These are phyloP conservation scores for Alternaria novae-zelandiae DNA, from an alignment of 2,329 filamentous ascomycete genomes.

Conservation along the genomic window DNA sequence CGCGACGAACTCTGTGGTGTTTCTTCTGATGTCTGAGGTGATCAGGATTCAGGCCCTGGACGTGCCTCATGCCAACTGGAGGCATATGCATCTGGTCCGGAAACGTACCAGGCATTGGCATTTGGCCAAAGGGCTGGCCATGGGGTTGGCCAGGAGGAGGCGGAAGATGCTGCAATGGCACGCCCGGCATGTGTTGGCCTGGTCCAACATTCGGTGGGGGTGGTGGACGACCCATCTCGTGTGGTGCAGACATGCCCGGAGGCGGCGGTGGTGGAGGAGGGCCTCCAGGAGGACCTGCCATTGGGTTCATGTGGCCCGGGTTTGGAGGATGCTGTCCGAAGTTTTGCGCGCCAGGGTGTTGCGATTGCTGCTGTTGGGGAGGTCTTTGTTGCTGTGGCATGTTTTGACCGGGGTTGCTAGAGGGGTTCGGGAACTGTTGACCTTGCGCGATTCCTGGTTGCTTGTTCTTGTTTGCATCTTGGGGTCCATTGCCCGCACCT, in stretches of 20 bases:
- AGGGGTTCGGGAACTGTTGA: slow-evolving; percentile 8
- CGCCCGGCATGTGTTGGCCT: slow-evolving; percentile 6
- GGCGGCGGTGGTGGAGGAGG: slow-evolving; percentile 14
- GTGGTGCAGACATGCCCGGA: not conserved
- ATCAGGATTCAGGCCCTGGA: slow-evolving; percentile 10
- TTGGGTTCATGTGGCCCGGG: slow-evolving; percentile 1
- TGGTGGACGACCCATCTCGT: not conserved
- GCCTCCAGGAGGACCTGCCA: not conserved
- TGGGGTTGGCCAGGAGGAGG: not conserved
- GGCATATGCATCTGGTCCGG: slow-evolving; percentile 12
- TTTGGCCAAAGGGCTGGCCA: not conserved
- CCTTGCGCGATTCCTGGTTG: slow-evolving; percentile 5
- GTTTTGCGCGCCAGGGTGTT: not conserved
- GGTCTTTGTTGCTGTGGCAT: slow-evolving; percentile 14
- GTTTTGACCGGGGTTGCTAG: slow-evolving; percentile 2
- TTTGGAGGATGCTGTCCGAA: slow-evolving; percentile 1
- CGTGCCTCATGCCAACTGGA: slow-evolving; percentile 10
- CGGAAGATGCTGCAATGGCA: slow-evolving; percentile 14
- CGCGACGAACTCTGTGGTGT: slow-evolving; percentile 14
- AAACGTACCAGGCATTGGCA: slow-evolving; percentile 25
- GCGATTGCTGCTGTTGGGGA: slow-evolving; percentile 2
- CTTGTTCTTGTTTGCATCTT: slow-evolving; percentile 9
- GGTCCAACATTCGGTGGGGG: not conserved
- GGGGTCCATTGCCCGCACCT: not conserved
- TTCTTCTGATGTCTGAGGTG: slow-evolving; percentile 22